phyloP scores from a whole-genome alignment of 352 stramenopile genomes.

The Globisporangium solare region DNA sequence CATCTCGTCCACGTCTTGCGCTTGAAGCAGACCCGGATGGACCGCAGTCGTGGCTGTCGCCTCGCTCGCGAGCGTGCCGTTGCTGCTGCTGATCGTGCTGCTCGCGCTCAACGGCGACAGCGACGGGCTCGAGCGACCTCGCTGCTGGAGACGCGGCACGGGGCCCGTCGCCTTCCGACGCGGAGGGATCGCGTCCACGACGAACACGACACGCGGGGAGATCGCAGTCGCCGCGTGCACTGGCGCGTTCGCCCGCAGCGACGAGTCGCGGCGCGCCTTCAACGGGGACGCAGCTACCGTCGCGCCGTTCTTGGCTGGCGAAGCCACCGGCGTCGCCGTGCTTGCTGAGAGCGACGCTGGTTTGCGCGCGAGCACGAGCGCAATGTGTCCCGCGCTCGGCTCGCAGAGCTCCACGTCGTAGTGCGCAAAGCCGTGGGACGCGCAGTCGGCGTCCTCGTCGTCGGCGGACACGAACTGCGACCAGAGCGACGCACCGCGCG shows the following conservation, averaged over 20 bases:
- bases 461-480: constrained; percentile 3
- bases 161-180: constrained; percentile 16
- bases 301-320: not conserved
- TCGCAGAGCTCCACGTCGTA: constrained; percentile 20
- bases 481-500: constrained; percentile 13
- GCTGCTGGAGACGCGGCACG: constrained; percentile 5
- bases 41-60: not conserved
- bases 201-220: constrained; percentile 53
- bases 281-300: not conserved
- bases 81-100: constrained; percentile 25
- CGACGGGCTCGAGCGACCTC: not conserved
- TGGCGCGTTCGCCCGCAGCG: no score
- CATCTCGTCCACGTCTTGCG: constrained; percentile 55
- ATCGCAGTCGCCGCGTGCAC: not conserved
- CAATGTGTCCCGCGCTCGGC: constrained; percentile 15
- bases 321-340: not conserved
- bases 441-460: no score
- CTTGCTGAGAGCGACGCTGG: not conserved
- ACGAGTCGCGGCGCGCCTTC: not conserved
- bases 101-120: constrained; percentile 13
- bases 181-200: constrained; percentile 69
- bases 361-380: constrained; percentile 15
- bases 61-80: not conserved
- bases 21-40: constrained; percentile 8
- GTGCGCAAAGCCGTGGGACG: constrained; percentile 2